phyloP scores from a whole-genome alignment of 2,329 filamentous ascomycete genomes.

The Ceratocystis destructans region DNA sequence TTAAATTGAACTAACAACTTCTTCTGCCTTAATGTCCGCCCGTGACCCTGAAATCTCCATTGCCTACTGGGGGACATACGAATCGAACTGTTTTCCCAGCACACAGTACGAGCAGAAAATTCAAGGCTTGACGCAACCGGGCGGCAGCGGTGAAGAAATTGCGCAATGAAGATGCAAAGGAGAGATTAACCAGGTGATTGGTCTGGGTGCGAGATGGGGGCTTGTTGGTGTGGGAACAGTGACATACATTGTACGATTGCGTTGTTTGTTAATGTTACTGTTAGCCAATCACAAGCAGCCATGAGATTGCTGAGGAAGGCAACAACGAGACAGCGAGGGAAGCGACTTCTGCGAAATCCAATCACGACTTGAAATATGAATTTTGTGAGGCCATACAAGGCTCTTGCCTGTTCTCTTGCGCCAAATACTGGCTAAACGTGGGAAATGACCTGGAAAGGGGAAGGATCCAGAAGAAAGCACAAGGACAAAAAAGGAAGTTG shows the following conservation, averaged over 20 bases:
- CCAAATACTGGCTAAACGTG: neutral
- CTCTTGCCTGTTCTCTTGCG: neutral
- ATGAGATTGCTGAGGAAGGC: neutral
- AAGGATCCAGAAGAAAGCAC: neutral
- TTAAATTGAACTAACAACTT: neutral
- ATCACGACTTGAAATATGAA: neutral
- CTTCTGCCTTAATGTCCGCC: constrained; percentile 1
- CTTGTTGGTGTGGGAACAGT: neutral
- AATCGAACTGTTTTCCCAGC: neutral
- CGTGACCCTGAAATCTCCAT: constrained; percentile 7
- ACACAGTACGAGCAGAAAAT: neutral
- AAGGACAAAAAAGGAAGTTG: neutral
- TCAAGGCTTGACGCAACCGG: neutral
- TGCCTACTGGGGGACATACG: neutral
- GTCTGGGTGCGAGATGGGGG: neutral
- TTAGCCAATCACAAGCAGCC: neutral
- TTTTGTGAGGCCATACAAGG: neutral
- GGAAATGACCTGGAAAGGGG: neutral
- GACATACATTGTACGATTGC: neutral
- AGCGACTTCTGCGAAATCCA: neutral
- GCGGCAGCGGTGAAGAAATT: neutral
- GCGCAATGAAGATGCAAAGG: neutral
- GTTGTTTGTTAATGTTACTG: neutral
- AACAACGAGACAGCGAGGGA: neutral
- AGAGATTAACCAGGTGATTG: neutral